A percentile compares a stretch with the other conserved stretches of the same genome.
Evolutionary conservation across 1,284 basidiomycete species (phyloP).

Genomic region (Porogramme epimiltina): DNA sequence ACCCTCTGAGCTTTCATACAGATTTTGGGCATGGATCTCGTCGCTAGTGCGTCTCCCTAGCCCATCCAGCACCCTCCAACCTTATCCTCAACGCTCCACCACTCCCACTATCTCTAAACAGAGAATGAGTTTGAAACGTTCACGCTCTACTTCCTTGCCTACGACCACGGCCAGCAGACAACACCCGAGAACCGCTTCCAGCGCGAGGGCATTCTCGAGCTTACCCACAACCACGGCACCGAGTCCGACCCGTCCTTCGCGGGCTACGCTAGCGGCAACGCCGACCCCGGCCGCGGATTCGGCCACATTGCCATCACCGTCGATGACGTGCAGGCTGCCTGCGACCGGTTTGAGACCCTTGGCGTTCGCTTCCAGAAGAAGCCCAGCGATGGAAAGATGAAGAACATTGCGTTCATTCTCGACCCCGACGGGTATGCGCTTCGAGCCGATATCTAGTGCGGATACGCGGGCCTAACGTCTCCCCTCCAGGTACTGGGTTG

Average conservation of each 20-base stretch:
- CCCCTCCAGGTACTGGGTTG: constrained; percentile 25
- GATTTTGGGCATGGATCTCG: constrained; percentile 87
- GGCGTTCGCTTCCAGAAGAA: constrained; percentile 90
- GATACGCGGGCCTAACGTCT: not conserved
- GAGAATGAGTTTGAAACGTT: constrained; percentile 61
- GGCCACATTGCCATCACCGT: constrained; percentile 89
- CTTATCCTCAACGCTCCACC: too few relatives aligned
- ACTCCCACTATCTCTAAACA: too few relatives aligned
- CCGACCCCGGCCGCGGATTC: constrained; percentile 81
- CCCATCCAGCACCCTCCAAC: constrained; percentile 5
- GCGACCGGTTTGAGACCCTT: constrained; percentile 81
- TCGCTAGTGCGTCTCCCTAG: constrained; percentile 48
- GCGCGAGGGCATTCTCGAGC: constrained; percentile 82
- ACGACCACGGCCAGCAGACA: constrained; percentile 57
- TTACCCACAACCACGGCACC: constrained; percentile 91
- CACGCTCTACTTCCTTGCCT: constrained; percentile 84
- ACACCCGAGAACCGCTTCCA: constrained; percentile 47
- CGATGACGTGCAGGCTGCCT: constrained; percentile 83
- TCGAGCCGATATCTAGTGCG: not conserved
- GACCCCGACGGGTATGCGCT: constrained; percentile 65
- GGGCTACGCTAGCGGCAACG: constrained; percentile 84
- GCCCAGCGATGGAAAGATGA: constrained; percentile 86
- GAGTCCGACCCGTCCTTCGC: constrained; percentile 77
- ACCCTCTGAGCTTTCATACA: constrained; percentile 27
- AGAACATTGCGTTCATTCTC: constrained; percentile 83